phyloP scores from a whole-genome alignment of 2,329 filamentous ascomycete genomes.

The Podosphaera fusca region DNA sequence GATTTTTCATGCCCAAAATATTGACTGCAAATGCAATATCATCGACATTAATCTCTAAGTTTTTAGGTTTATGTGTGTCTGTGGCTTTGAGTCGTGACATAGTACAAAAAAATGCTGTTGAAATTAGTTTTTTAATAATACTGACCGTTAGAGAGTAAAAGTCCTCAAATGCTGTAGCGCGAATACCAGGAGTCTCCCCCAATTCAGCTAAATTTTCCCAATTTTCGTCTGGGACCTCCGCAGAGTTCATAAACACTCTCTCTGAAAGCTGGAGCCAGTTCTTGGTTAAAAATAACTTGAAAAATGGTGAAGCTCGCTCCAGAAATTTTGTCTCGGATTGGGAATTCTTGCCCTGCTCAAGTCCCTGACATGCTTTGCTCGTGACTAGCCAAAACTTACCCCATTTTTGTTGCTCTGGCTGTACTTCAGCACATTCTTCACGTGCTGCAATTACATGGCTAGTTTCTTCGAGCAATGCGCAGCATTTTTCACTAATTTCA shows the following conservation, averaged over 20 bases:
- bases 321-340: slow-evolving; percentile 11
- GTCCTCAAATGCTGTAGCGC: slow-evolving; percentile 52
- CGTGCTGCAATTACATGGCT: slow-evolving; percentile 41
- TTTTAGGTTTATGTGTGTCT: slow-evolving; percentile 13
- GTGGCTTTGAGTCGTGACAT: slow-evolving; percentile 38
- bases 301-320: slow-evolving; percentile 22
- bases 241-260: slow-evolving; percentile 51
- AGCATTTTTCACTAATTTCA: slow-evolving; percentile 47
- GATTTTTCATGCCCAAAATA: slow-evolving; percentile 25
- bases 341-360: slow-evolving; percentile 8
- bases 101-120: slow-evolving; percentile 46
- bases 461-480: slow-evolving; percentile 38
- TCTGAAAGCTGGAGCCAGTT: slow-evolving; percentile 41
- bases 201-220: slow-evolving; percentile 37
- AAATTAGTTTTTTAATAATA: slow-evolving; percentile 46
- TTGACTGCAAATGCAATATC: slow-evolving; percentile 29
- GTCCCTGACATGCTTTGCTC: slow-evolving; percentile 8
- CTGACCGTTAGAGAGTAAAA: slow-evolving; percentile 45
- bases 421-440: slow-evolving; percentile 39
- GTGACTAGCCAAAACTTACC: slow-evolving; percentile 42
- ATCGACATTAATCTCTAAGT: slow-evolving; percentile 9
- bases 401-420: slow-evolving; percentile 35
- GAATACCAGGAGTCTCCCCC: slow-evolving; percentile 39
- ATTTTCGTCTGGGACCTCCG: slow-evolving; percentile 33
- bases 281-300: slow-evolving; percentile 31